Percentiles rank a stretch among this genome's conserved stretches.
These are phyloP conservation scores for Closterium sp. DNA, from an alignment of 139 green algal species.

Conservation along the genomic window DNA sequence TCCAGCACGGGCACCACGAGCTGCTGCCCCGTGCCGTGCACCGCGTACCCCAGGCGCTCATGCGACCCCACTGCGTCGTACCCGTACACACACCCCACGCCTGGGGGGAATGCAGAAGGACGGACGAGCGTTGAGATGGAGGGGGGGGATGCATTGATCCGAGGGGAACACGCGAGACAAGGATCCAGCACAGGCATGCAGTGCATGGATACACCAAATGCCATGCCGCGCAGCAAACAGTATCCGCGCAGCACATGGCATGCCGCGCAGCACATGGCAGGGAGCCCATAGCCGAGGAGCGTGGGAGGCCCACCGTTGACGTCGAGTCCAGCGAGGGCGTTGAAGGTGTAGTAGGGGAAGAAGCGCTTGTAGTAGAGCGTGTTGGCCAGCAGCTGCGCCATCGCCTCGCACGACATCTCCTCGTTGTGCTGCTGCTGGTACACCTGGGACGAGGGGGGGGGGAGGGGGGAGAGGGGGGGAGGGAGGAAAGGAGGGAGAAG, in stretches of 20 bases:
- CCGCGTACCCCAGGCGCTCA: constrained; percentile 66
- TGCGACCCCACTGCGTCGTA: constrained; percentile 97
- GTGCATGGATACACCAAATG: no score
- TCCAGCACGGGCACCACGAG: constrained; percentile 98
- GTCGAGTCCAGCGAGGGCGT: constrained; percentile 91
- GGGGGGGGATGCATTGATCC: neutral
- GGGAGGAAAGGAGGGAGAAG: neutral
- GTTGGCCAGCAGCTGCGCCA: constrained; percentile 95
- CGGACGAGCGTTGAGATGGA: neutral
- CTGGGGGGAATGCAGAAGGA: constrained; percentile 52
- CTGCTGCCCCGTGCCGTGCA: constrained; percentile 87
- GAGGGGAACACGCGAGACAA: neutral
- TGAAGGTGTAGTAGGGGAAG: constrained; percentile 99
- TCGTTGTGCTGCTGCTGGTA: constrained; percentile 82
- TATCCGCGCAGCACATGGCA: no score
- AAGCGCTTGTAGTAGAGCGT: constrained; percentile 88
- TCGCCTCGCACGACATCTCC: constrained; percentile 81
- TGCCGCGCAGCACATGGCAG: no score
- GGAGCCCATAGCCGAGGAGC: no score
- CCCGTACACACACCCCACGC: constrained; percentile 90
- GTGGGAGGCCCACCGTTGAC: constrained; percentile 67
- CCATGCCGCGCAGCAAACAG: no score
- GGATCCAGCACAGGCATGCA: no score
- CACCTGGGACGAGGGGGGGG: constrained; percentile 13
- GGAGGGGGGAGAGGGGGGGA: neutral